Evolutionary conservation across 352 stramenopile species (phyloP).

Genomic region (Phytophthora tentaculata): DNA sequence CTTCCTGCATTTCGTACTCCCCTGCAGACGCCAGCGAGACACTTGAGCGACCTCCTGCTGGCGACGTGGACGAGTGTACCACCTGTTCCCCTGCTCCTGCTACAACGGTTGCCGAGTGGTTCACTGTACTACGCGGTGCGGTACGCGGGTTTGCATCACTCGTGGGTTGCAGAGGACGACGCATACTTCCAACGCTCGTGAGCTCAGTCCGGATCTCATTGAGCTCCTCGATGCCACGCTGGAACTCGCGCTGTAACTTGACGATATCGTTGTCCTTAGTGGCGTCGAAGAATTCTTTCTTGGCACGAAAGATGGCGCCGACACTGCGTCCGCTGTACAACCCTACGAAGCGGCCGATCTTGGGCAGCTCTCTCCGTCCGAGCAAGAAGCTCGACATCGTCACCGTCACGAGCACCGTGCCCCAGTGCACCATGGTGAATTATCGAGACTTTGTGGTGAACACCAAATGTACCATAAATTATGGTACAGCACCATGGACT

Average conservation of each 20-base stretch:
- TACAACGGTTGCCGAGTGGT: constrained; percentile 9
- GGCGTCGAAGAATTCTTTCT: constrained; percentile 86
- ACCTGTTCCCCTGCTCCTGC: background rate
- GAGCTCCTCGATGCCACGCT: constrained; percentile 78
- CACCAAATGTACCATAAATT: constrained; percentile 9
- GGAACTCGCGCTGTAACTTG: constrained; percentile 81
- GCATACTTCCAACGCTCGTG: constrained; percentile 73
- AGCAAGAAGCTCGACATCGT: constrained; percentile 73
- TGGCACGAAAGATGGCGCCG: constrained; percentile 74
- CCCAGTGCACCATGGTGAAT: constrained; percentile 64
- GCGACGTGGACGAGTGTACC: background rate
- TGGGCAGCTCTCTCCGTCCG: constrained; percentile 72
- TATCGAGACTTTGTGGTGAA: constrained; percentile 15
- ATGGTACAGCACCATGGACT: too few species aligned
- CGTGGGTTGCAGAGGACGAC: constrained; percentile 54
- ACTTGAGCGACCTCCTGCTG: constrained; percentile 37
- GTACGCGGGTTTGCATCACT: constrained; percentile 7
- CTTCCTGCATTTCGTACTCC: constrained; percentile 33
- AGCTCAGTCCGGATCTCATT: constrained; percentile 83
- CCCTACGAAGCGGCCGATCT: constrained; percentile 65
- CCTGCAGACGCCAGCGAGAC: constrained; percentile 45
- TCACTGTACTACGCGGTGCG: constrained; percentile 11
- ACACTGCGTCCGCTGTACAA: constrained; percentile 68
- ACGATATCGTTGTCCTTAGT: constrained; percentile 83
- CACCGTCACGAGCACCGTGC: constrained; percentile 68